Base-by-base conservation (phyloP, 2,329 filamentous ascomycete species). In the Aspergillus fructus region DNA sequence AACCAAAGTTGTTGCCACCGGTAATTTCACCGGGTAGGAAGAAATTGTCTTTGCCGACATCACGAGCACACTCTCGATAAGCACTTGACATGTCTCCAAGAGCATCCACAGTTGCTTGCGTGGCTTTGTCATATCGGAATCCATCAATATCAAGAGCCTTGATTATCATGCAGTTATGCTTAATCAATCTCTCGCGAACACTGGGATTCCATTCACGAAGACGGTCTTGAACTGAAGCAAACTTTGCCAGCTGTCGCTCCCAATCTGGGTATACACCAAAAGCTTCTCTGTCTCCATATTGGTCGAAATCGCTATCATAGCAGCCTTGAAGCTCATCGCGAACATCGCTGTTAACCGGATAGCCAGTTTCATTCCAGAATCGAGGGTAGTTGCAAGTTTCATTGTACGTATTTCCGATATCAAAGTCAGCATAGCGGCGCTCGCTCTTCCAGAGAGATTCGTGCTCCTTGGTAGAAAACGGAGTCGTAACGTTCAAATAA, bases 181-280 rank as follows among this genome's bases (percentile, higher is more conserved):
- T 80, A 60, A 83, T 80, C 56, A 88, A 74, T 62, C 83, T 84
- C 47, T 81, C 77, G 33, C 80, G 74, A 0, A 88, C 85, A 12
- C 80, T 79, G 3, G 83, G 81, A 24, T 80, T 66, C 86, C 86
- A 89, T 64, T 87, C 85, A 52, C 86, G 80, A 3, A 89, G 75
- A 66, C 86, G 84, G 69, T 89, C 86, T 70, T 89, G 86, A 1
- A 88, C 85, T 42, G 82, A 85, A 48, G 85, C 84, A 70, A 88
- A 89, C 63, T 88, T 88, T 19, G 84, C 80, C 42, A 88, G 76
- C 67, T 88, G 83, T 67, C 84, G 82, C 64, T 86, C 75, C 81
- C 83, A 88, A 65, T 87, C 83, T 0, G 84, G 81, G 57, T 81
- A 86, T 13, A 85, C 80, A 61, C 85, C 85, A 63, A 87, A 87